These are phyloP conservation scores for Globisporangium spiculum DNA, from an alignment of 352 stramenopile species.

Conservation along the genomic window DNA sequence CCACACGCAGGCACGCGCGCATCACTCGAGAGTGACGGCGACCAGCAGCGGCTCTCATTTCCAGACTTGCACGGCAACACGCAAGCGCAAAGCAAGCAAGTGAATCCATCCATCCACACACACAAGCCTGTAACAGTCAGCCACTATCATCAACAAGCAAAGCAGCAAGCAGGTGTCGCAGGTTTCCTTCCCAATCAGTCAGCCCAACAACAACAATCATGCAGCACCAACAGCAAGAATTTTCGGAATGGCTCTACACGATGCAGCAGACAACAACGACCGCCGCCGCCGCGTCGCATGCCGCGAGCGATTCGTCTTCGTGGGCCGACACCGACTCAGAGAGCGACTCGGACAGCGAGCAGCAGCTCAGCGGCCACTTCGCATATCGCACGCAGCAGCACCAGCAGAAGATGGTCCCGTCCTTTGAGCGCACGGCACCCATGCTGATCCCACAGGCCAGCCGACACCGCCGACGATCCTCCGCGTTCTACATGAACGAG, in stretches of 20 bases:
- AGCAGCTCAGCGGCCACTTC: constrained; percentile 8
- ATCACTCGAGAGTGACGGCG: constrained; percentile 2
- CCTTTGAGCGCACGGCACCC: constrained; percentile 37
- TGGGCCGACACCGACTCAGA: constrained; percentile 65
- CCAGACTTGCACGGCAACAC: constrained; percentile 17
- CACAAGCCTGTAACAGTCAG: neutral
- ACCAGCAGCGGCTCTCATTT: constrained; percentile 24
- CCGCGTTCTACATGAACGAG: constrained; percentile 18
- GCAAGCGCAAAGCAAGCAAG: constrained; percentile 9
- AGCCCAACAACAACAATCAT: neutral
- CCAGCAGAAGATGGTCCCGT: constrained; percentile 16
- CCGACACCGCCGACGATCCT: constrained; percentile 11
- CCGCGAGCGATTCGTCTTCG: constrained; percentile 39
- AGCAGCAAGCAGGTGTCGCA: constrained; percentile 5
- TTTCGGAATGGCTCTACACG: constrained; percentile 48
- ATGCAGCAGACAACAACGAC: constrained; percentile 24
- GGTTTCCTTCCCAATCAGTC: neutral
- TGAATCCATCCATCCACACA: neutral
- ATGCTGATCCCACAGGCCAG: constrained; percentile 48
- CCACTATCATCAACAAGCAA: neutral
- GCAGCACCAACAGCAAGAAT: constrained; percentile 21
- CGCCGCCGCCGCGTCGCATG: constrained; percentile 15
- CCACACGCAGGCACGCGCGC: neutral
- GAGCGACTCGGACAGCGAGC: constrained; percentile 24
- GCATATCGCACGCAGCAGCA: constrained; percentile 5